Base-by-base conservation (phyloP, 352 stramenopile genomes). In the Phytophthora sp. region DNA sequence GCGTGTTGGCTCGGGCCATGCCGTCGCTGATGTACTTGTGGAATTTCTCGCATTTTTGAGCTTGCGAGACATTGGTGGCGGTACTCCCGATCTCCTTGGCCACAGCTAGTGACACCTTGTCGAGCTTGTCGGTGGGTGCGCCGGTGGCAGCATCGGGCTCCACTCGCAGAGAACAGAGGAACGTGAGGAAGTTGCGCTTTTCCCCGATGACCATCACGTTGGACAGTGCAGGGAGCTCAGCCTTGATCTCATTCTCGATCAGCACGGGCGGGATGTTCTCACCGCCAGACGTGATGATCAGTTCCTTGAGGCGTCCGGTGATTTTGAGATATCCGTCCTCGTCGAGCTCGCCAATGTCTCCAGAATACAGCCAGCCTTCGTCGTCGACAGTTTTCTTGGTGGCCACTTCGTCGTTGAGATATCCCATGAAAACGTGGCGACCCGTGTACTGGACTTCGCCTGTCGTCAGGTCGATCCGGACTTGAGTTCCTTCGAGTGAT, bases 241-340 rank as follows among this genome's bases (percentile, higher is more conserved):
- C 43, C 79, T 97, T 97, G 57, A 98, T 73, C 49, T 87, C 74
- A 59, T 96, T 79, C 35, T 97, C 89, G 34, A 97, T 91, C 26
- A 90, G 70, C 17, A 94, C 87, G 4, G 92, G 92, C 7, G 94
- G 78, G 21, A 98, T 81, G 68, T 98, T 98, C 67, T 98, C 92
- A 28, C 93, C 90, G 39, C 92, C 89, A 5, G 89, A 88, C 7
- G 91, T 97, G 67, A 96, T 96, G 72, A 98, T 97, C 26, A 97
- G 69, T 62, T 98, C 91, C 65, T 98, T 98, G 65, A 98, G 92
- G 24, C 94, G 88, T n/a, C 92, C 93, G 3, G 92, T 98, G 64
- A 98, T 96, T 9, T 59, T 67, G 41, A 97, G 62, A 62, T 97
- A 98, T 18, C 93, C 84, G 52, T 91, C 81, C 6, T 84, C 65